Conservation (phyloP, 805 yeast genomes). For the Dipodascopsis tothii region DNA sequence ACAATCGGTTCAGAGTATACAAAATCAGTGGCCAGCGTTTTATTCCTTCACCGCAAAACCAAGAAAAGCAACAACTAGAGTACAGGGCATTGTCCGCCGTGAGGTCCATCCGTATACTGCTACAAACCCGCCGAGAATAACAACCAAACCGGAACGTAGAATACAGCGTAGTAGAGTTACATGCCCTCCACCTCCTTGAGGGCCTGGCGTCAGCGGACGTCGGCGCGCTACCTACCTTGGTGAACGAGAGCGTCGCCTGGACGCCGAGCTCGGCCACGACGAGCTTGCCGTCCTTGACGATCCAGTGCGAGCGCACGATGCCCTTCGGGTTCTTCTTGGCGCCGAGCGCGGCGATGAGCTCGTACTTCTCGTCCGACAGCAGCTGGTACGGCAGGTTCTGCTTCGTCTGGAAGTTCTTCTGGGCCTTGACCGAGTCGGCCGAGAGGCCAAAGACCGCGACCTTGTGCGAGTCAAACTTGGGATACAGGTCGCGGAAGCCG, state of each 20-base stretch:
- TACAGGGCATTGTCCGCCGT: too few relatives aligned
- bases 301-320: conserved; percentile 84
- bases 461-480: conserved; percentile 42
- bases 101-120: too few relatives aligned
- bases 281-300: conserved; percentile 71
- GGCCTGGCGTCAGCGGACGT: background rate
- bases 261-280: conserved; percentile 46
- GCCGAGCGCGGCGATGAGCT: conserved; percentile 66
- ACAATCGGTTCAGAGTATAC: too few relatives aligned
- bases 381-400: conserved; percentile 67
- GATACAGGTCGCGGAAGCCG: conserved; percentile 68
- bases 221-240: background rate
- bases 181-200: background rate
- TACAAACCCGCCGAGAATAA: too few relatives aligned
- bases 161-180: too few relatives aligned
- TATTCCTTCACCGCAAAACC: too few relatives aligned
- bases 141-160: too few relatives aligned
- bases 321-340: conserved; percentile 76
- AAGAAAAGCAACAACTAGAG: too few relatives aligned
- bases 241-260: conserved; percentile 25
- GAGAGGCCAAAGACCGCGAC: conserved; percentile 72
- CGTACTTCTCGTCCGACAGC: conserved; percentile 65
- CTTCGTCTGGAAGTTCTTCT: conserved; percentile 64
- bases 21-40: too few relatives aligned
- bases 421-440: conserved; percentile 74